phyloP scores from a whole-genome alignment of 176 grass and related monocot genomes.

The Musa acuminata region DNA sequence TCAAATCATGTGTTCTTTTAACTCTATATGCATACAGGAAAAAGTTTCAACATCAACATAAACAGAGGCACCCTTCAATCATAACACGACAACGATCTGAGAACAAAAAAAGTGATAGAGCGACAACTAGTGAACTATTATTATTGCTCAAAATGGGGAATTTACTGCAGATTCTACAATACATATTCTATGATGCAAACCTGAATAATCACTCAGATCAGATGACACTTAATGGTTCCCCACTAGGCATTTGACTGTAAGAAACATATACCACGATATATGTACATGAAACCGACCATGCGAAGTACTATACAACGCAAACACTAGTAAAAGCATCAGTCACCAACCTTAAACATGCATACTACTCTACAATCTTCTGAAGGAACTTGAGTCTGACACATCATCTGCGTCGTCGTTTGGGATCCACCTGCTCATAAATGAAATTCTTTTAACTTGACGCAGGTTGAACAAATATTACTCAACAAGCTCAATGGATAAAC shows the following conservation, averaged over 20 bases:
- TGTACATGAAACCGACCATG: background rate
- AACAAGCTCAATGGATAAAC: too few species aligned
- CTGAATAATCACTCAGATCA: background rate
- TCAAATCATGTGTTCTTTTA: too few species aligned
- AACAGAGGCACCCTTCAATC: too few species aligned
- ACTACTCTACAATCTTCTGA: background rate
- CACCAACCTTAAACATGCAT: background rate
- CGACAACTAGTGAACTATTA: background rate
- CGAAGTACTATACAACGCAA: background rate
- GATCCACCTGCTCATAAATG: constrained; percentile 46
- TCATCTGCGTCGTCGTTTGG: constrained; percentile 89
- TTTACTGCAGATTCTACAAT: background rate
- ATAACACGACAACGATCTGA: background rate
- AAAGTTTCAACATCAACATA: too few species aligned
- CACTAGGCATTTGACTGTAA: background rate
- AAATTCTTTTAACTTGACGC: background rate
- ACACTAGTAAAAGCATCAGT: background rate
- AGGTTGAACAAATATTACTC: background rate
- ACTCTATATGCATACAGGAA: too few species aligned
- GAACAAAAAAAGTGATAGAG: background rate
- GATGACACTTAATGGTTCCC: background rate
- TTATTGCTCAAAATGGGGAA: too few species aligned
- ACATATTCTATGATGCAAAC: background rate
- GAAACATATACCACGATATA: background rate
- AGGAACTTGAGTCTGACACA: background rate